phyloP scores from a whole-genome alignment of 345 rosid species.

The Mangifera indica region DNA sequence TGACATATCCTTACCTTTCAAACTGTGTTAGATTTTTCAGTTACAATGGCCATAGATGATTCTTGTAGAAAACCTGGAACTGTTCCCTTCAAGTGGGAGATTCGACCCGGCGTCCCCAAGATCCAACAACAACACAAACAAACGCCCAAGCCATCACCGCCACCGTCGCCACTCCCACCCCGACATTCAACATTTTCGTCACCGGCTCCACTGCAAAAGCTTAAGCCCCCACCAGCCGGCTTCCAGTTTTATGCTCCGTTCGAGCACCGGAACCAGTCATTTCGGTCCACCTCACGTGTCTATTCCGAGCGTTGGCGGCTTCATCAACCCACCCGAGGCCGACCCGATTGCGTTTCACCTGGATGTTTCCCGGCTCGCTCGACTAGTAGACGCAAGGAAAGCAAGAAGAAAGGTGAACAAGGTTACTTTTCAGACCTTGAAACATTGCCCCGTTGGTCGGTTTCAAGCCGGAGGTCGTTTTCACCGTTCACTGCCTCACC shows the following conservation, averaged over 20 bases:
- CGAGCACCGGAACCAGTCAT: slow-evolving; percentile 49
- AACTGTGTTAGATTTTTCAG: not conserved
- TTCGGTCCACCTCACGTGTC: slow-evolving; percentile 58
- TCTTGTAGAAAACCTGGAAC: slow-evolving; percentile 78
- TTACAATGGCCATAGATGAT: slow-evolving; percentile 49
- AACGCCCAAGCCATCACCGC: slow-evolving; percentile 2
- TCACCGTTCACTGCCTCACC: slow-evolving; percentile 57
- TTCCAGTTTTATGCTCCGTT: slow-evolving; percentile 31
- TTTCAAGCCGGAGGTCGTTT: slow-evolving; percentile 57
- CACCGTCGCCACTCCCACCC: slow-evolving; percentile 11
- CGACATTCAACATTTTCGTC: slow-evolving; percentile 31
- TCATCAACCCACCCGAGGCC: slow-evolving; percentile 38
- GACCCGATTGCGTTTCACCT: slow-evolving; percentile 37
- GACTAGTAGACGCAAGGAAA: slow-evolving; percentile 39
- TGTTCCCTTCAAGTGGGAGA: slow-evolving; percentile 92
- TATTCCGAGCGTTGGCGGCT: slow-evolving; percentile 58
- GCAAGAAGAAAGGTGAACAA: slow-evolving; percentile 35
- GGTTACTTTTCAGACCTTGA: slow-evolving; percentile 49
- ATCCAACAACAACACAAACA: slow-evolving; percentile 34
- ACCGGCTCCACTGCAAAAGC: slow-evolving; percentile 37
- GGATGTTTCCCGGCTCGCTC: slow-evolving; percentile 77
- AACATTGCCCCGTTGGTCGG: slow-evolving; percentile 50
- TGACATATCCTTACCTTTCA: no score
- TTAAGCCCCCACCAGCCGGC: slow-evolving; percentile 64
- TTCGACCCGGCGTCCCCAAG: slow-evolving; percentile 95